A percentile compares a stretch with the other conserved stretches of the same genome.
These are phyloP conservation scores for Piedraia hortae DNA, from an alignment of 2,329 filamentous ascomycete species.

Conservation along the genomic window DNA sequence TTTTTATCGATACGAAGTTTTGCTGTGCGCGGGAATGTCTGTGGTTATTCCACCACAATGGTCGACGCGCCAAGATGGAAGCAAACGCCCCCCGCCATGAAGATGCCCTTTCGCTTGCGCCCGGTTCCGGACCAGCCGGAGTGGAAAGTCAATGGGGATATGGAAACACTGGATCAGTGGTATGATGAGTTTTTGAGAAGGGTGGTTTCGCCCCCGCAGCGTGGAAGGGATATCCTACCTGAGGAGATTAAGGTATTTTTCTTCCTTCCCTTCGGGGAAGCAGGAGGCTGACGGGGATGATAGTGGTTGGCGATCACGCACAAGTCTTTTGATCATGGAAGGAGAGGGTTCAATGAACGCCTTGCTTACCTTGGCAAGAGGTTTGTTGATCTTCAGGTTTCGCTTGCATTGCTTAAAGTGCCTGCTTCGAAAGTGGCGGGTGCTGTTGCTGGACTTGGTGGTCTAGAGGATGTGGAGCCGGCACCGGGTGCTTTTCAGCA, in stretches of 20 bases:
- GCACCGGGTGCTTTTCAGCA: conserved; percentile 27
- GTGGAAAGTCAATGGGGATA: conserved; percentile 52
- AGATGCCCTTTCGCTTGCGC: conserved; percentile 26
- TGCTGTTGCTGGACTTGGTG: conserved; percentile 1
- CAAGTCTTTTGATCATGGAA: conserved; percentile 91
- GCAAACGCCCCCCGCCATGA: conserved; percentile 21
- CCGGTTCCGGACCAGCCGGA: conserved; percentile 26
- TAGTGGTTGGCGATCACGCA: conserved; percentile 82
- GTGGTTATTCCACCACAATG: conserved; percentile 4
- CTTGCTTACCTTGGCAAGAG: conserved; percentile 58
- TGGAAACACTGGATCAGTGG: conserved; percentile 43
- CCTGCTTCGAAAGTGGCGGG: conserved; percentile 6
- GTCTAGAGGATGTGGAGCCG: conserved; percentile 4
- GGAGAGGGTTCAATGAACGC: conserved; percentile 80
- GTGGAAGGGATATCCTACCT: conserved; percentile 45
- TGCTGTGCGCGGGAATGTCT: too few species aligned
- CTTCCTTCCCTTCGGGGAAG: neutral
- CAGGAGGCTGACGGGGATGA: neutral
- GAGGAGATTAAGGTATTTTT: conserved; percentile 47
- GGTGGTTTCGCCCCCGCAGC: conserved; percentile 4
- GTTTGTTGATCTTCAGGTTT: conserved; percentile 35
- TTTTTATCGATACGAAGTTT: conserved; percentile 1
- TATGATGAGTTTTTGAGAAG: conserved; percentile 50
- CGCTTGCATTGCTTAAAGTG: conserved; percentile 29
- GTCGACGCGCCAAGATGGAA: conserved; percentile 20